Evolutionary conservation across 2,329 filamentous ascomycete species (phyloP).

Genomic region (Colletotrichum falcatum): DNA sequence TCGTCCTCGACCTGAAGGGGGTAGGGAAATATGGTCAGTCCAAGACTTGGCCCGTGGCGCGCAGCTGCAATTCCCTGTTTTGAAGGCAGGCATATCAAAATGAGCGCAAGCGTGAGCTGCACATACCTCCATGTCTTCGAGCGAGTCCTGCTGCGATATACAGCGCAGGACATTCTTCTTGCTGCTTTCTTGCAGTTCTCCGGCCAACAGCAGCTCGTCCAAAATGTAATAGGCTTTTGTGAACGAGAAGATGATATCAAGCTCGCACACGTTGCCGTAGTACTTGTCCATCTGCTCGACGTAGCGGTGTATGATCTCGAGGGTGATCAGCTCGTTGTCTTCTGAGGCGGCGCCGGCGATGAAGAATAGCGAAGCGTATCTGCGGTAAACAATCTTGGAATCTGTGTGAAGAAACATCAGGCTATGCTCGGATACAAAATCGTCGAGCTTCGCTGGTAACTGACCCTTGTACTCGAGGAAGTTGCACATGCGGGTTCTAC

Average conservation of each 20-base stretch:
- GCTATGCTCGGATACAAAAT: not conserved
- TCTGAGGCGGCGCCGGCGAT: slow-evolving; percentile 97
- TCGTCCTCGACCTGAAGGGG: slow-evolving; percentile 84
- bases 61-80: slow-evolving; percentile 26
- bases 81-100: slow-evolving; percentile 9
- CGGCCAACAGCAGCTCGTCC: slow-evolving; percentile 93
- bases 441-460: slow-evolving; percentile 12
- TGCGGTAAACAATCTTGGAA: slow-evolving; percentile 97
- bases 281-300: slow-evolving; percentile 99
- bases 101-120: slow-evolving; percentile 9
- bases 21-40: slow-evolving; percentile 62
- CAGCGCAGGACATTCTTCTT: slow-evolving; percentile 98
- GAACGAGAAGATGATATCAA: slow-evolving; percentile 99
- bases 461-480: slow-evolving; percentile 99
- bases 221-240: slow-evolving; percentile 99
- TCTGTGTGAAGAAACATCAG: slow-evolving; percentile 65
- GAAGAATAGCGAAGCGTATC: slow-evolving; percentile 99
- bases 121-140: slow-evolving; percentile 99
- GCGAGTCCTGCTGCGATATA: slow-evolving; percentile 95
- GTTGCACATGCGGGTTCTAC: slow-evolving; percentile 99
- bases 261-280: slow-evolving; percentile 99
- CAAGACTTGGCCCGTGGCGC: slow-evolving; percentile 36
- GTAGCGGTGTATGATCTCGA: slow-evolving; percentile 98
- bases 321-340: slow-evolving; percentile 97
- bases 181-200: slow-evolving; percentile 98